phyloP scores from a whole-genome alignment of 176 grass and related monocot genomes.

The Stipa capillata region DNA sequence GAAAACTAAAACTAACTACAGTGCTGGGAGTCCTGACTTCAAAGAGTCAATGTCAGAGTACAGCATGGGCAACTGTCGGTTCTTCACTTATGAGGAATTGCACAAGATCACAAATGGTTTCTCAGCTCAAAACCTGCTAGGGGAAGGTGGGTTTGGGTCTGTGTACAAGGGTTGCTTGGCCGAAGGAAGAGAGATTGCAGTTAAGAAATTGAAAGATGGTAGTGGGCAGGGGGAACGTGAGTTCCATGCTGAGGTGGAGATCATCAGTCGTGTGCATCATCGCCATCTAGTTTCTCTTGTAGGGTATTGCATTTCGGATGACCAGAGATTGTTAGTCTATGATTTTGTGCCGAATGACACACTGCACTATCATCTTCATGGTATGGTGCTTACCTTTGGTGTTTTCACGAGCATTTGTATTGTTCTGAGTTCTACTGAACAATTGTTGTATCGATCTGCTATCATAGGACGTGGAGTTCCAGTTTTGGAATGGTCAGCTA shows the following conservation, averaged over 20 bases:
- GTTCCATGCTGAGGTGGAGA: conserved; percentile 94
- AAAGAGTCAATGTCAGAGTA: conserved; percentile 56
- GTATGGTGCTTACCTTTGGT: conserved; percentile 34
- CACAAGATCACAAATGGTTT: conserved; percentile 79
- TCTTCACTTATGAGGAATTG: conserved; percentile 63
- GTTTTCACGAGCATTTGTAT: neutral
- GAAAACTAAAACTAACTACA: conserved; percentile 35
- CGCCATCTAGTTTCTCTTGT: conserved; percentile 95
- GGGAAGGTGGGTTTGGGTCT: conserved; percentile 89
- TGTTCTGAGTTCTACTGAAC: neutral
- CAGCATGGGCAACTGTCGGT: conserved; percentile 54
- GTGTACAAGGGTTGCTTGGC: conserved; percentile 84
- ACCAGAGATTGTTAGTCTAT: conserved; percentile 84
- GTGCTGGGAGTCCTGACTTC: conserved; percentile 31
- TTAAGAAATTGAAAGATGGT: conserved; percentile 76
- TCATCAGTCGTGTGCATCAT: conserved; percentile 94
- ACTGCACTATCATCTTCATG: conserved; percentile 87
- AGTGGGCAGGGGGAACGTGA: conserved; percentile 86
- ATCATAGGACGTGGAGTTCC: conserved; percentile 41
- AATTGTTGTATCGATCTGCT: neutral
- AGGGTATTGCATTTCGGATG: conserved; percentile 75
- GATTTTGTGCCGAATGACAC: conserved; percentile 89
- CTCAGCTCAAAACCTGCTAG: conserved; percentile 69
- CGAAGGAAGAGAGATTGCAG: conserved; percentile 79
- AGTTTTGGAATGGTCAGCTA: conserved; percentile 79